Percentiles rank a stretch among this genome's conserved stretches.
Conservation (phyloP, 2,329 filamentous ascomycete species). For the Xylaria hypoxylon region DNA sequence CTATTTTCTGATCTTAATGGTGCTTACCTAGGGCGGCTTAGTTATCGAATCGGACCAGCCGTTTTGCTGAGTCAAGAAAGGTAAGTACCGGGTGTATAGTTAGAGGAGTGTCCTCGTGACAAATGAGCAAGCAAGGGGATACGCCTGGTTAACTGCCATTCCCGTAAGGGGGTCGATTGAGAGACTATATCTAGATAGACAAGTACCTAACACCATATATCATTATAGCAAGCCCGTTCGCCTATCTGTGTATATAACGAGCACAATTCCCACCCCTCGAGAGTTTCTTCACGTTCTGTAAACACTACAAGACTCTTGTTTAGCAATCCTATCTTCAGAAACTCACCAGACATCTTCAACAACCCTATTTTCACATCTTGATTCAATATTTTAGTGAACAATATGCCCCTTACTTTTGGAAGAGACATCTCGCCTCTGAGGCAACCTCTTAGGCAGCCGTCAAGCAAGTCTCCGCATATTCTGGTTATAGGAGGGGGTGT, state of each 20-base stretch:
- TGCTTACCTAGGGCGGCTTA: slow-evolving; percentile 30
- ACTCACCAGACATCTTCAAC: background rate
- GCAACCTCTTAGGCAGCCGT: slow-evolving; percentile 45
- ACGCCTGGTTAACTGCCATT: slow-evolving; percentile 1
- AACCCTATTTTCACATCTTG: slow-evolving; percentile 2
- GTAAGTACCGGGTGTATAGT: slow-evolving; percentile 9
- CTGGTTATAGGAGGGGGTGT: slow-evolving; percentile 51
- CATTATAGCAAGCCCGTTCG: background rate
- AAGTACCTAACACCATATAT: slow-evolving; percentile 9
- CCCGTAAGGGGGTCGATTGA: slow-evolving; percentile 5
- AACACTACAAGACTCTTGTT: slow-evolving; percentile 13
- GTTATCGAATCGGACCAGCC: slow-evolving; percentile 21
- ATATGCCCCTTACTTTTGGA: slow-evolving; percentile 51
- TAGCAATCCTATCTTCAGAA: slow-evolving; percentile 12
- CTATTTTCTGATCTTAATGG: slow-evolving; percentile 14
- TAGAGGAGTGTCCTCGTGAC: slow-evolving; percentile 17
- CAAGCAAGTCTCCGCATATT: slow-evolving; percentile 48
- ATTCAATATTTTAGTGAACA: slow-evolving; percentile 2
- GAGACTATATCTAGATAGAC: slow-evolving; percentile 11
- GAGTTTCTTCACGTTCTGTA: background rate
- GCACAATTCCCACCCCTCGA: background rate
- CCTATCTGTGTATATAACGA: slow-evolving; percentile 18
- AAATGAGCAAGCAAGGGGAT: slow-evolving; percentile 6
- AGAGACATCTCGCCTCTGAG: slow-evolving; percentile 50
- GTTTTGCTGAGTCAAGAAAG: slow-evolving; percentile 31